Percentiles rank a stretch among this genome's conserved stretches.
phyloP scores from a whole-genome alignment of 441 rosid genomes.

The Croton setiger region DNA sequence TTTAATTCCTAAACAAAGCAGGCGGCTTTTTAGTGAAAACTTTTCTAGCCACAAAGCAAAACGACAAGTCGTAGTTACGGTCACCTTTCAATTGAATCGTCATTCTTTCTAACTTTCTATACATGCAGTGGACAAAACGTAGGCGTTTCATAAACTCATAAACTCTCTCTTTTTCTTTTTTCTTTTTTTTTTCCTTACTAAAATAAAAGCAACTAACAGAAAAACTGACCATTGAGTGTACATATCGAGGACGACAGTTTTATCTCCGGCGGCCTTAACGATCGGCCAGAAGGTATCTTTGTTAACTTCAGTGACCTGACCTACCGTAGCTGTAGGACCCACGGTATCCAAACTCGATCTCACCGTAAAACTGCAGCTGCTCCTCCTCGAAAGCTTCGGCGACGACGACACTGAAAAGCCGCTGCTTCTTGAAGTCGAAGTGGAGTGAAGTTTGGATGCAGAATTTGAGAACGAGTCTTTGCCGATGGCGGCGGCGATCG shows the following conservation, averaged over 20 bases:
- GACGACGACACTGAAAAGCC: background rate
- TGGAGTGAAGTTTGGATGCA: background rate
- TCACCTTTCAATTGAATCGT: no score
- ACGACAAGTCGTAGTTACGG: no score
- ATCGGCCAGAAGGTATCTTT: conserved; percentile 95
- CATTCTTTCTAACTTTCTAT: no score
- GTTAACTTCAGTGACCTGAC: conserved; percentile 78
- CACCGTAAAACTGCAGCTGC: conserved; percentile 22
- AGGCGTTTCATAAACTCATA: background rate
- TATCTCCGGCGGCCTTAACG: conserved; percentile 75
- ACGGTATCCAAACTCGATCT: conserved; percentile 59
- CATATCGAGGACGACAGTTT: conserved; percentile 88
- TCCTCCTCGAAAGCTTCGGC: conserved; percentile 9
- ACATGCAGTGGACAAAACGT: background rate
- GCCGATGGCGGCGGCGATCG: conserved; percentile 26
- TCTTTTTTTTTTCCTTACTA: background rate
- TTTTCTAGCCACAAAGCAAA: no score
- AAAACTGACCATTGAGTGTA: conserved; percentile 78
- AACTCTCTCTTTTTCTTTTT: no score
- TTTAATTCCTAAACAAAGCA: no score
- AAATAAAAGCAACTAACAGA: background rate
- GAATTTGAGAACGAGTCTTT: conserved; percentile 14
- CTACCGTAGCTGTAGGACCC: conserved; percentile 44
- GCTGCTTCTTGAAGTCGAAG: background rate
- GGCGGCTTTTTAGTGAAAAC: no score